Conservation (phyloP, 257 asterid species). For the Nicotiana tabacum region DNA sequence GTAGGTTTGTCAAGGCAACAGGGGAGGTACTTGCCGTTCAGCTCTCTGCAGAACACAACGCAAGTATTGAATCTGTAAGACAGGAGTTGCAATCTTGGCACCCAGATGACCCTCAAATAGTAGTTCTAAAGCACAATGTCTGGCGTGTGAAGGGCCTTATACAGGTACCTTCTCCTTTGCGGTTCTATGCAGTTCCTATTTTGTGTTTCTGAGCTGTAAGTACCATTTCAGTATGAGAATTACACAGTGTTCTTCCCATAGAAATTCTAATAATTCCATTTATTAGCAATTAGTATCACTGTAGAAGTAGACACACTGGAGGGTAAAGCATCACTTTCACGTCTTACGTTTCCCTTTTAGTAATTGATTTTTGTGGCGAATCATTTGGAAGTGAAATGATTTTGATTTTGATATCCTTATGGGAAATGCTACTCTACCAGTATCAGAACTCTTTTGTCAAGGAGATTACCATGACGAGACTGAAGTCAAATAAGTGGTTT, state of each 20-base stretch:
- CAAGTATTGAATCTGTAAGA: slow-evolving; percentile 52
- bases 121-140: slow-evolving; percentile 17
- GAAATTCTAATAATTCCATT: neutral
- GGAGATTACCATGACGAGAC: no score
- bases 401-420: no score
- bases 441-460: no score
- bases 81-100: slow-evolving; percentile 53
- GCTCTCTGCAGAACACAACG: slow-evolving; percentile 63
- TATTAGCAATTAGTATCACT: neutral
- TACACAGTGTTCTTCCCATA: neutral
- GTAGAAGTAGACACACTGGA: neutral
- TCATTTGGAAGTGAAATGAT: no score
- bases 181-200: neutral
- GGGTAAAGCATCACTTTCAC: neutral
- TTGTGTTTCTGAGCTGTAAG: neutral
- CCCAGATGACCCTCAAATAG: slow-evolving; percentile 58
- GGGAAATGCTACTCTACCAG: no score
- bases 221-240: neutral
- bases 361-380: no score
- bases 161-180: slow-evolving; percentile 32
- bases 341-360: no score
- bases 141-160: slow-evolving; percentile 79
- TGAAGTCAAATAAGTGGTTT: no score
- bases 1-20: slow-evolving; percentile 54
- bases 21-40: slow-evolving; percentile 56